Base-by-base conservation (phyloP, 495 filamentous ascomycete species). In the Antarctomyces pellizariae region DNA sequence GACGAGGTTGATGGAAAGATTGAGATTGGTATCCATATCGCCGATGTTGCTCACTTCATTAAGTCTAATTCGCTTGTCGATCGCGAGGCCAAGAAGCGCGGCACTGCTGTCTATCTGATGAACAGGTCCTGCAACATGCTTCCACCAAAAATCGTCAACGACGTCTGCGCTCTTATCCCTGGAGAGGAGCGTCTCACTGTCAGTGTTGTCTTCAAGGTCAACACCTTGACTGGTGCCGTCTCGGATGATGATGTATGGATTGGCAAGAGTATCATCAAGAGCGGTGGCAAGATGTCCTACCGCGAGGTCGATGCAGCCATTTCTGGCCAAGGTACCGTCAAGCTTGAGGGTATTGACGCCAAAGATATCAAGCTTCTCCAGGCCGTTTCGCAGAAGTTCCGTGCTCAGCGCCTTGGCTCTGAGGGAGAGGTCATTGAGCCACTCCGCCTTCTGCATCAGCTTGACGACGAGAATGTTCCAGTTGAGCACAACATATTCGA, bases 401-500 rank as follows among this genome's bases (percentile, higher is more conserved):
- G 79, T 19, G 75, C 91, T 45, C 61, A 68, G 4, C 67, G 86
- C 23, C 73, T 86, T 35, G 75, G 75, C 25, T 71, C 79, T 28
- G 71, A 71, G 13, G 64, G 67, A 13, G 63, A 71, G 17, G 63
- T 73, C 5, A 75, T 90, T 33, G 75, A 83, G 11, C 67, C 83
- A 24, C 64, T 95, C 26, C 75, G 86, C 22, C 63, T 97, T 18
- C 53, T 95, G 20, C 75, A 91, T 44, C 75, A 86, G 46, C 65
- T 93, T n/a, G 89, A 97, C 39, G 86, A 97, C 37, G 86, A 97
- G 56, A 93, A 93, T 45, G 78, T 93, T 18, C 86, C 84, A 0
- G 78, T 93, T 13, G 80, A 86, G 51, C 66, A 77, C 41, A 97
- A 95, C 53, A 77, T 97, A 30, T 95, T 95, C 43, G 73, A 92